phyloP scores from a whole-genome alignment of 208 protist genomes.

The Leishmania lainsoni region DNA sequence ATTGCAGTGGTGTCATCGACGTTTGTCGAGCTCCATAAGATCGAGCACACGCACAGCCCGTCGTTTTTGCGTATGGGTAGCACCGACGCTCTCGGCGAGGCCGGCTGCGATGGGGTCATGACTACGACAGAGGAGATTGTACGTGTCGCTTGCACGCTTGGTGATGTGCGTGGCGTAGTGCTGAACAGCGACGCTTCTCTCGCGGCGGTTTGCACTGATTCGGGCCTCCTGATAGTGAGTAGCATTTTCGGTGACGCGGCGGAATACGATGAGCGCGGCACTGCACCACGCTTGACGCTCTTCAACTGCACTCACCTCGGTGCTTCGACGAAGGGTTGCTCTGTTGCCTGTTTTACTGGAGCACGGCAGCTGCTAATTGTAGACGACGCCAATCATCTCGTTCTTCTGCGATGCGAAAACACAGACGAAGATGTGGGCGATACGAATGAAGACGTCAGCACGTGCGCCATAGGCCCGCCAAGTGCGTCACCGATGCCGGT shows the following conservation, averaged over 20 bases:
- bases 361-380: conserved; percentile 11
- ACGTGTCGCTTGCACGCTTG: conserved; percentile 10
- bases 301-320: conserved; percentile 18
- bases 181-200: conserved; percentile 19
- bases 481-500: neutral
- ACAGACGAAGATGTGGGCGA: neutral
- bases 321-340: conserved; percentile 20
- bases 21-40: conserved; percentile 2
- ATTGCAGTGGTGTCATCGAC: conserved; percentile 4
- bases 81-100: neutral
- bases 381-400: conserved; percentile 32
- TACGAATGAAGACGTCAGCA: neutral
- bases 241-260: neutral
- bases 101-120: neutral
- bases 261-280: neutral
- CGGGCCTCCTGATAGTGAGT: conserved; percentile 13
- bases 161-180: conserved; percentile 7
- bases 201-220: conserved; percentile 5
- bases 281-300: neutral
- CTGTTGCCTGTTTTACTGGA: conserved; percentile 24
- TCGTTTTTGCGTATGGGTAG: conserved; percentile 5
- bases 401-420: conserved; percentile 14
- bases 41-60: neutral
- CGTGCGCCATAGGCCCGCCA: neutral
- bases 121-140: conserved; percentile 6